Percentiles rank a stretch among this genome's conserved stretches.
These are phyloP conservation scores for Penicillium palitans DNA, from an alignment of 2,329 filamentous ascomycete species.

Conservation along the genomic window DNA sequence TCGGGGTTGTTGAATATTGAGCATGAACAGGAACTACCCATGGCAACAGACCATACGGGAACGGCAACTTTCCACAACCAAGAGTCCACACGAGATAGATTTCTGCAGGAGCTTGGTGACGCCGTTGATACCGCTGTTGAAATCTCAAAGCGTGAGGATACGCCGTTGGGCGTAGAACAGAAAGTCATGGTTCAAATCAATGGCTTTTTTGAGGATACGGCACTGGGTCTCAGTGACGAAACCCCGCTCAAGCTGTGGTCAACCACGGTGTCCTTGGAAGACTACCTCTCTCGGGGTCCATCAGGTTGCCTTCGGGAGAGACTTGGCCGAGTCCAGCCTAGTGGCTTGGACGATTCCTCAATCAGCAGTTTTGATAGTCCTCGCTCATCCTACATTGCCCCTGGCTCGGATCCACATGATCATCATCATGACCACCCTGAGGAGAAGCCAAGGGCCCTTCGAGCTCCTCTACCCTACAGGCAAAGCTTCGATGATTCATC, in stretches of 20 bases:
- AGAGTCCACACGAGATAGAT: slow-evolving; percentile 28
- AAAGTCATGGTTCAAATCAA: slow-evolving; percentile 59
- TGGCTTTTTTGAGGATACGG: slow-evolving; percentile 65
- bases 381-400: slow-evolving; percentile 23
- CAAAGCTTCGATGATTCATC: slow-evolving; percentile 26
- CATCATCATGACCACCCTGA: slow-evolving; percentile 1
- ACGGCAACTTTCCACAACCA: slow-evolving; percentile 35
- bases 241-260: slow-evolving; percentile 38
- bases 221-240: slow-evolving; percentile 50
- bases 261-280: slow-evolving; percentile 32
- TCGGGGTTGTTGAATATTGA: slow-evolving; percentile 36
- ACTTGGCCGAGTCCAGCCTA: slow-evolving; percentile 39
- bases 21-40: slow-evolving; percentile 35
- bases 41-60: slow-evolving; percentile 35
- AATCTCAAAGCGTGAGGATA: slow-evolving; percentile 40
- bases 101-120: slow-evolving; percentile 27
- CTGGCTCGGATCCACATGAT: slow-evolving; percentile 9
- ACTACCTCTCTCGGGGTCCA: slow-evolving; percentile 59
- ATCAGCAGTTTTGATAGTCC: slow-evolving; percentile 34
- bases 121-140: slow-evolving; percentile 24
- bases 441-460: slow-evolving; percentile 13
- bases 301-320: slow-evolving; percentile 57
- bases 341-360: slow-evolving; percentile 31
- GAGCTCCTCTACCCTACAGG: slow-evolving; percentile 24
- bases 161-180: slow-evolving; percentile 52